Evolutionary conservation across 2,329 filamentous ascomycete species (phyloP).

Genomic region (Aureobasidium sp.): DNA sequence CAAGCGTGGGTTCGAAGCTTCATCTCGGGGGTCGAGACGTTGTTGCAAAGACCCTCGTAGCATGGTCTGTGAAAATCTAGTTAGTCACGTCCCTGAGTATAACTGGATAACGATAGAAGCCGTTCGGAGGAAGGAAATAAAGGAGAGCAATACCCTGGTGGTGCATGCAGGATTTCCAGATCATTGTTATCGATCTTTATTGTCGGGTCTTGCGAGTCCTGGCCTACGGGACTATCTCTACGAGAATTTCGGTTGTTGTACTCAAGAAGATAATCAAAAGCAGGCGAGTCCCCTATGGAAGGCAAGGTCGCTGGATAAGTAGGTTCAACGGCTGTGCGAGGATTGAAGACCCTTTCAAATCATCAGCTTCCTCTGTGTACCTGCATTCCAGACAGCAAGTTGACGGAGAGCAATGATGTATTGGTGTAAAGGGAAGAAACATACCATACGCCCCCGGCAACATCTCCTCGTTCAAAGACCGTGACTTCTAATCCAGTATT

Average conservation of each 20-base stretch:
- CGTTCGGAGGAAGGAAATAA: too few species aligned
- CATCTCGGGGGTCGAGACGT: constrained; percentile 45
- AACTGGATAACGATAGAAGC: background rate
- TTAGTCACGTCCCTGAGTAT: background rate
- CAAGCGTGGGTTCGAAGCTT: constrained; percentile 45
- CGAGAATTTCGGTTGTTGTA: background rate
- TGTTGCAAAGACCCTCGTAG: constrained; percentile 46
- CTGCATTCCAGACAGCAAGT: too few species aligned
- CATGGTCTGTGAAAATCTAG: constrained; percentile 35
- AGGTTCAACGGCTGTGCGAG: constrained; percentile 40
- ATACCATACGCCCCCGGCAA: constrained; percentile 50
- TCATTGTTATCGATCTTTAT: background rate
- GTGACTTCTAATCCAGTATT: constrained; percentile 41
- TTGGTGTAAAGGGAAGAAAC: constrained; percentile 14
- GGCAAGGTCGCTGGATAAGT: constrained; percentile 36
- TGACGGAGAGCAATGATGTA: too few species aligned
- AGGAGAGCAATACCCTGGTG: constrained; percentile 37
- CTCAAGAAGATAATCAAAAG: constrained; percentile 12
- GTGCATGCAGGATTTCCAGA: constrained; percentile 33
- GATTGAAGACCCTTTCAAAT: constrained; percentile 41
- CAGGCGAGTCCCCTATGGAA: constrained; percentile 29
- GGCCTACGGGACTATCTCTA: constrained; percentile 18
- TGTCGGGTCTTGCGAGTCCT: background rate
- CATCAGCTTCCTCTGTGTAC: background rate
- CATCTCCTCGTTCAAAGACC: constrained; percentile 46